A percentile compares a stretch with the other conserved stretches of the same genome.
These are phyloP conservation scores for Saturnispora sanitii DNA, from an alignment of 805 yeast species.

Conservation along the genomic window DNA sequence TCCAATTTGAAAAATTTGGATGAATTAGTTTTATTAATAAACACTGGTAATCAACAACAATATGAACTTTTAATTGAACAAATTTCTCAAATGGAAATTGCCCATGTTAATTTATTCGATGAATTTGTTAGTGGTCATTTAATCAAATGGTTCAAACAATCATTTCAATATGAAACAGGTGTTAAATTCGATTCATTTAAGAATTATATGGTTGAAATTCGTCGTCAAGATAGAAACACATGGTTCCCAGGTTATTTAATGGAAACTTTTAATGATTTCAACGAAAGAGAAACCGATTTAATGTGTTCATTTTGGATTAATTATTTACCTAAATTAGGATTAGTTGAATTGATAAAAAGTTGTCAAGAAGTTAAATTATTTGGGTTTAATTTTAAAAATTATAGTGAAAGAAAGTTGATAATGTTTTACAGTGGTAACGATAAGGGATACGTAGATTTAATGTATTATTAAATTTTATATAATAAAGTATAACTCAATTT, in stretches of 20 bases:
- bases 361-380: constrained; percentile 13
- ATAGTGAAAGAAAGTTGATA: constrained; percentile 13
- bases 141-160: constrained; percentile 17
- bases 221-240: constrained; percentile 15
- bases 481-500: not conserved
- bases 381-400: constrained; percentile 21
- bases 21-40: constrained; percentile 15
- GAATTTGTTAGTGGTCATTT: constrained; percentile 17
- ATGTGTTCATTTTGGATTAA: constrained; percentile 20
- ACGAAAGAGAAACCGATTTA: constrained; percentile 13
- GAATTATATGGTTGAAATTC: constrained; percentile 16
- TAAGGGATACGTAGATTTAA: constrained; percentile 17
- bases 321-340: constrained; percentile 11
- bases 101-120: constrained; percentile 17
- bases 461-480: constrained; percentile 12
- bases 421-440: constrained; percentile 16
- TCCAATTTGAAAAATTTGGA: constrained; percentile 6
- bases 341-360: constrained; percentile 8
- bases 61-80: constrained; percentile 7
- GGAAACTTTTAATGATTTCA: constrained; percentile 16
- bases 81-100: constrained; percentile 9
- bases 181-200: constrained; percentile 14
- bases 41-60: constrained; percentile 14
- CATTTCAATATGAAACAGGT: constrained; percentile 19
- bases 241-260: constrained; percentile 14